A percentile compares a stretch with the other conserved stretches of the same genome.
Evolutionary conservation across 1,139 yeast species (phyloP).

Genomic region (Geotrichum candidum): DNA sequence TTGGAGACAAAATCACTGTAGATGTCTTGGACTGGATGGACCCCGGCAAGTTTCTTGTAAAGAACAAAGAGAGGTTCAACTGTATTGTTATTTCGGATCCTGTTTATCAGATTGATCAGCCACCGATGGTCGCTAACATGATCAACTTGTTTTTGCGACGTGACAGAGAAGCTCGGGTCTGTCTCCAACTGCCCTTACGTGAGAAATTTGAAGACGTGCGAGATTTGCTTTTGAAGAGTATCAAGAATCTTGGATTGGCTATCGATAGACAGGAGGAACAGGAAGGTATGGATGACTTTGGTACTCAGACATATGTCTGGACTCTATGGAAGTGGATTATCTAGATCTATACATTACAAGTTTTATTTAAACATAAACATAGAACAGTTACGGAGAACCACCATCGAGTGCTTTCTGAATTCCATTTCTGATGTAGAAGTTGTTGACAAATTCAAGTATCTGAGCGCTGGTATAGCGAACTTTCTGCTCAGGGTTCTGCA

Average conservation of each 20-base stretch:
- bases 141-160: constrained; percentile 40
- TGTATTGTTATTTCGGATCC: constrained; percentile 80
- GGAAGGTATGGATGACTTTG: constrained; percentile 82
- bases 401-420: constrained; percentile 8
- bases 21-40: constrained; percentile 72
- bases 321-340: constrained; percentile 29
- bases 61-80: constrained; percentile 37
- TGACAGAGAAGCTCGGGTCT: constrained; percentile 34
- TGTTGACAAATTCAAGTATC: constrained; percentile 2
- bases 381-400: not conserved
- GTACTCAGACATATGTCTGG: constrained; percentile 51
- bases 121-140: constrained; percentile 61
- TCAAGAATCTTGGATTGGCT: constrained; percentile 30
- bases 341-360: not conserved
- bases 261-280: constrained; percentile 39
- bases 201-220: constrained; percentile 62
- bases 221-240: constrained; percentile 50
- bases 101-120: constrained; percentile 77
- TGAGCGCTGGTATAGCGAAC: constrained; percentile 1
- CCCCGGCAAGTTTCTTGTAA: constrained; percentile 41
- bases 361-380: not conserved
- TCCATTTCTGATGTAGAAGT: not conserved
- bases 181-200: constrained; percentile 73
- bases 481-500: constrained; percentile 2
- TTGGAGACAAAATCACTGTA: constrained; percentile 32